Evolutionary conservation across 805 yeast species (phyloP).

Genomic region (Starmerella bombi): DNA sequence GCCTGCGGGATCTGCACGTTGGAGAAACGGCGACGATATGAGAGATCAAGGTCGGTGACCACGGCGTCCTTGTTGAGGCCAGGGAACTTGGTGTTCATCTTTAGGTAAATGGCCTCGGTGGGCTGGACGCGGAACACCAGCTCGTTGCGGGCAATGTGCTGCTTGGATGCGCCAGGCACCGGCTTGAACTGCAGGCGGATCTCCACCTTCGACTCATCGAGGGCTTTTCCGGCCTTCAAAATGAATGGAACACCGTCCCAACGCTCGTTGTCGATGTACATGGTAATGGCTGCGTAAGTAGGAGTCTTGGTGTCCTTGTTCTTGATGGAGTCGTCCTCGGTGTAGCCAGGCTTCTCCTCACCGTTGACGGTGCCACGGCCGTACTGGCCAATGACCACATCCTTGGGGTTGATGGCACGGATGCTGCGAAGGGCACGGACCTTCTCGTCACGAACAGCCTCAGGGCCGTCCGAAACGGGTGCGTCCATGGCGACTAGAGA

Average conservation of each 20-base stretch:
- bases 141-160: slow-evolving; percentile 84
- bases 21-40: slow-evolving; percentile 67
- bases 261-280: slow-evolving; percentile 77
- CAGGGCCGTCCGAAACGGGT: slow-evolving; percentile 83
- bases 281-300: slow-evolving; percentile 76
- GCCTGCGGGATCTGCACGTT: slow-evolving; percentile 96
- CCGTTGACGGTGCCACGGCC: slow-evolving; percentile 68
- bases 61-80: slow-evolving; percentile 75
- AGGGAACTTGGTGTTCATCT: slow-evolving; percentile 86
- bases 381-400: slow-evolving; percentile 81
- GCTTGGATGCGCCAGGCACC: slow-evolving; percentile 36
- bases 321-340: slow-evolving; percentile 83
- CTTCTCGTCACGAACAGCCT: slow-evolving; percentile 89
- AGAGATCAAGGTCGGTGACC: slow-evolving; percentile 79
- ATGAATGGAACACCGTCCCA: slow-evolving; percentile 98
- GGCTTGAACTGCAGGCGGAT: slow-evolving; percentile 84
- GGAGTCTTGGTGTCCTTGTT: slow-evolving; percentile 64
- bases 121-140: slow-evolving; percentile 92
- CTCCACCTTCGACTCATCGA: slow-evolving; percentile 89
- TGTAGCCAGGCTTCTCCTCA: slow-evolving; percentile 60
- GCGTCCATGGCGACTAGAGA: slow-evolving; percentile 91
- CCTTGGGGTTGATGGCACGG: slow-evolving; percentile 47
- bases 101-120: slow-evolving; percentile 82
- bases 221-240: slow-evolving; percentile 95
- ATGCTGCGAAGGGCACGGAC: slow-evolving; percentile 82